Percentiles rank a stretch among this genome's conserved stretches.
phyloP scores from a whole-genome alignment of 2,329 filamentous ascomycete species.

The Madurella mycetomatis region DNA sequence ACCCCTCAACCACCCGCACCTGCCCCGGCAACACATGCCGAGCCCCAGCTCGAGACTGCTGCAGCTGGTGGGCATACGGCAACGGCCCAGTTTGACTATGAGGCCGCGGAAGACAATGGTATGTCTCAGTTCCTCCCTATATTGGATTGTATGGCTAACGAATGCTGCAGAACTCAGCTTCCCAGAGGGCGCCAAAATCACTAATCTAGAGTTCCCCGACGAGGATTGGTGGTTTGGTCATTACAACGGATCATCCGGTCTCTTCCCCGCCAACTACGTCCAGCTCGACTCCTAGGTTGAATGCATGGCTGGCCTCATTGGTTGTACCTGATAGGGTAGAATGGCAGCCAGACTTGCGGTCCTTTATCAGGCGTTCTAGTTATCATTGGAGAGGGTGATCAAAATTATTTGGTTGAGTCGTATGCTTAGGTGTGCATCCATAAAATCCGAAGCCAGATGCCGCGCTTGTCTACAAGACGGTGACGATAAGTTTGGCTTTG shows the following conservation, averaged over 20 bases:
- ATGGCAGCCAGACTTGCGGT: neutral
- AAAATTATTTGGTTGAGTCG: neutral
- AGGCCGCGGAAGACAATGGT: constrained; percentile 93
- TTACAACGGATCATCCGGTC: constrained; percentile 70
- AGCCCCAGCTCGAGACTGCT: constrained; percentile 37
- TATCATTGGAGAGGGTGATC: neutral
- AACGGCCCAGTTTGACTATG: constrained; percentile 89
- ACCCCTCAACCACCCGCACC: constrained; percentile 28
- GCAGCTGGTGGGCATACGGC: constrained; percentile 59
- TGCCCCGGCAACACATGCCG: constrained; percentile 35
- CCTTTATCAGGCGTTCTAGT: neutral
- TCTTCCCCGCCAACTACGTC: constrained; percentile 78
- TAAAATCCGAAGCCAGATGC: too few relatives aligned
- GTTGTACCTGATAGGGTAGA: neutral
- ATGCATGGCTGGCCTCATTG: neutral
- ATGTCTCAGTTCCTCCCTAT: constrained; percentile 5
- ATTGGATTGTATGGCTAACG: constrained; percentile 28
- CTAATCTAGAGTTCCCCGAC: constrained; percentile 86
- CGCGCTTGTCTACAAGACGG: too few relatives aligned
- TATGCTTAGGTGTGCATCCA: neutral
- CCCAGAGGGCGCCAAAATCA: constrained; percentile 81
- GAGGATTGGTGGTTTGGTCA: constrained; percentile 98
- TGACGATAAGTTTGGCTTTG: too few relatives aligned
- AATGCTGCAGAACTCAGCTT: constrained; percentile 66
- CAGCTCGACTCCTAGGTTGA: constrained; percentile 43